phyloP scores from a whole-genome alignment of 345 rosid species.

The Dimocarpus longan region DNA sequence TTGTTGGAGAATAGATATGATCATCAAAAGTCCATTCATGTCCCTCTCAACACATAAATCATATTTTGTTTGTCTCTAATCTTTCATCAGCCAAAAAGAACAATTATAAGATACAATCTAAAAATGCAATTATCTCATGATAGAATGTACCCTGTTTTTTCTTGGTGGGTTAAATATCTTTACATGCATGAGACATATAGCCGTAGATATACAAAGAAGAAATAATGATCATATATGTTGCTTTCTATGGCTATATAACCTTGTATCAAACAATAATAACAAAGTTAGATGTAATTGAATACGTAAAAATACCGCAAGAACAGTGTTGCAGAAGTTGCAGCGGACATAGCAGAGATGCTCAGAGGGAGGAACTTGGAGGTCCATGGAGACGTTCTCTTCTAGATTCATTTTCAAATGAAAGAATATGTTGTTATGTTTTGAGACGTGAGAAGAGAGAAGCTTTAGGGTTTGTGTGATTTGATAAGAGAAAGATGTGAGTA shows the following conservation, averaged over 20 bases:
- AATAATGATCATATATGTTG: neutral
- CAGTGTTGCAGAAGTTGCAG: constrained; percentile 97
- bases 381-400: constrained; percentile 71
- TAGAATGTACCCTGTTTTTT: neutral
- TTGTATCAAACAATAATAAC: neutral
- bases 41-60: neutral
- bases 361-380: constrained; percentile 53
- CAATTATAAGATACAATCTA: no score
- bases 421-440: constrained; percentile 10
- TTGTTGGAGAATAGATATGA: neutral
- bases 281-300: neutral
- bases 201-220: neutral
- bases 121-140: neutral
- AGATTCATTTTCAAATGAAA: constrained; percentile 47
- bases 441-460: neutral
- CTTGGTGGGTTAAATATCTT: neutral
- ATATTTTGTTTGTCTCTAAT: no score
- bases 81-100: no score
- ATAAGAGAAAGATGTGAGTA: constrained; percentile 4
- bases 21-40: neutral
- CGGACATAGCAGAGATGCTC: constrained; percentile 97
- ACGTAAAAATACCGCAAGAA: constrained; percentile 75
- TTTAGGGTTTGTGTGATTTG: constrained; percentile 28
- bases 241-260: neutral
- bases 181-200: neutral